Percentiles rank a stretch among this genome's conserved stretches.
phyloP scores from a whole-genome alignment of 1,284 basidiomycete species.

The Somion occarium region DNA sequence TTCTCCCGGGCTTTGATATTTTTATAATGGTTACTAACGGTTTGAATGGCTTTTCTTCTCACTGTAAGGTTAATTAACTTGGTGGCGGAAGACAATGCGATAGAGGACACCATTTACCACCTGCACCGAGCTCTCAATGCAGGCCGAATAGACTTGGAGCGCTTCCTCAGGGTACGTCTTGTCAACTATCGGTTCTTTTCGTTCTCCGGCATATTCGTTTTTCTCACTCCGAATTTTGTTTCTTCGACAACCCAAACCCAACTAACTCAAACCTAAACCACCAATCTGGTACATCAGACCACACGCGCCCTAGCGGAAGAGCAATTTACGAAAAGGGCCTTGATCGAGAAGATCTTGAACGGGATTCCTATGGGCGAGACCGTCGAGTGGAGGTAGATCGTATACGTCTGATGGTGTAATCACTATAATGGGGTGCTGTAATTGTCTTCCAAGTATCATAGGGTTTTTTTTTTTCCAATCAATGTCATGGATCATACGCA shows the following conservation, averaged over 20 bases:
- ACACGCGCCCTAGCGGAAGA: slow-evolving; percentile 87
- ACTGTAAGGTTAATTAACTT: slow-evolving; percentile 79
- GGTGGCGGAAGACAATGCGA: slow-evolving; percentile 97
- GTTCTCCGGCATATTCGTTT: slow-evolving; percentile 6
- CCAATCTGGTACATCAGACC: slow-evolving; percentile 43
- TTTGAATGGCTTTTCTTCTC: neutral
- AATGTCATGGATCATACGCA: no score
- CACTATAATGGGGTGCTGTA: no score
- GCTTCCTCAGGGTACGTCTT: slow-evolving; percentile 77
- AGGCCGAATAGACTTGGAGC: slow-evolving; percentile 88
- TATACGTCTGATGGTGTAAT: no score
- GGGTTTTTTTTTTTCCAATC: no score
- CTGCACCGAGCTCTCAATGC: slow-evolving; percentile 90
- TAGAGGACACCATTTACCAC: slow-evolving; percentile 98
- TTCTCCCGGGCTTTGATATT: slow-evolving; percentile 10
- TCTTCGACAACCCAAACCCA: neutral
- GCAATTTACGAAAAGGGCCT: slow-evolving; percentile 89
- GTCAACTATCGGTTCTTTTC: slow-evolving; percentile 9
- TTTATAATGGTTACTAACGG: slow-evolving; percentile 6
- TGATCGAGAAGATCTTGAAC: slow-evolving; percentile 81
- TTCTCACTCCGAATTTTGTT: slow-evolving; percentile 4
- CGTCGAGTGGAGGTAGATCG: slow-evolving; percentile 14
- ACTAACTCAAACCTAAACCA: neutral
- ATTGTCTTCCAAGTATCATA: neutral
- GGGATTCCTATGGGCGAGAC: slow-evolving; percentile 55